Conservation (phyloP, 441 rosid genomes). For the Corymbia citriodora region DNA sequence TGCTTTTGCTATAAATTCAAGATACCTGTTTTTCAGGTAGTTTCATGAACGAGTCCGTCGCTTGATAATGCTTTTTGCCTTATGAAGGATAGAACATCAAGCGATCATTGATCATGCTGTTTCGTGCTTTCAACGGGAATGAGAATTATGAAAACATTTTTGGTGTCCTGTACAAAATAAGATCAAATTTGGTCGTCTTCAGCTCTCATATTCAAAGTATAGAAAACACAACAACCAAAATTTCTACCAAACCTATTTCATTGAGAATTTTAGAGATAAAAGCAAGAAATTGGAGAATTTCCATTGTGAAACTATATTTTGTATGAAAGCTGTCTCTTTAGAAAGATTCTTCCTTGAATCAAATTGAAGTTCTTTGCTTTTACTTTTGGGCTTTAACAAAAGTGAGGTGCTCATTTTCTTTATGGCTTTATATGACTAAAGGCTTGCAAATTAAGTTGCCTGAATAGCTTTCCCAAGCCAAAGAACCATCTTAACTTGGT, state of each 20-base stretch:
- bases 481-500: not conserved
- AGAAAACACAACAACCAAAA: not conserved
- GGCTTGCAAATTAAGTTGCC: not conserved
- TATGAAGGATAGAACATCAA: no score
- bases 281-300: no score
- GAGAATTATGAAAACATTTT: no score
- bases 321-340: not conserved
- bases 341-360: not conserved
- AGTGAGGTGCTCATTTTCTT: not conserved
- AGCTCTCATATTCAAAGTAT: no score
- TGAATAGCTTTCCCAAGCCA: not conserved
- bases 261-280: no score
- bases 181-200: no score
- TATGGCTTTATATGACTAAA: not conserved
- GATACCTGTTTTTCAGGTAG: no score
- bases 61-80: no score
- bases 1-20: no score
- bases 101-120: no score
- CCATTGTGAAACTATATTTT: no score
- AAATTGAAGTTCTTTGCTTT: not conserved
- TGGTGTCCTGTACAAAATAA: not conserved
- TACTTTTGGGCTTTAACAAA: not conserved
- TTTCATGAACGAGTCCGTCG: no score
- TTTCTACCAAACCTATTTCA: not conserved
- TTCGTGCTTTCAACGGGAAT: not conserved